Conservation (phyloP, 768 basidiomycete genomes). For the Termitomyces sp. region DNA sequence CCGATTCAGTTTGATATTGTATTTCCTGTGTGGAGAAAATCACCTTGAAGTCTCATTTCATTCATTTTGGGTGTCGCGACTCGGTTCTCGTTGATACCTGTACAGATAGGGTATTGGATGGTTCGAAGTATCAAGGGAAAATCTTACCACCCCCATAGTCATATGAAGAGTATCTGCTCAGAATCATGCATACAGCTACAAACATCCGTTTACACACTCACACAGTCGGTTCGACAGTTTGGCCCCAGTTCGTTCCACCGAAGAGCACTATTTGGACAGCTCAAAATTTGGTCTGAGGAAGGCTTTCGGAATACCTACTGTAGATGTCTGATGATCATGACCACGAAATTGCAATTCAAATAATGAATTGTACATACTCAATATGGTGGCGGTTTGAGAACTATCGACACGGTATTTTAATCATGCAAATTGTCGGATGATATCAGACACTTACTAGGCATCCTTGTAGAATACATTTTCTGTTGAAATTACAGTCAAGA, state of each 20-base stretch:
- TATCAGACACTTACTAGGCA: constrained; percentile 30
- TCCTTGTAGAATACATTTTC: constrained; percentile 51
- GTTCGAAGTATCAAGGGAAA: background rate
- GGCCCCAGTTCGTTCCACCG: constrained; percentile 63
- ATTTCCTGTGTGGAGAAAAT: background rate
- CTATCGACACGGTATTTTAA: constrained; percentile 11
- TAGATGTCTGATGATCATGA: constrained; percentile 33
- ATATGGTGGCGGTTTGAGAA: constrained; percentile 44
- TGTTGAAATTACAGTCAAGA: constrained; percentile 13
- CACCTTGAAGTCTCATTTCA: constrained; percentile 48
- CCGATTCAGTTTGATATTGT: background rate
- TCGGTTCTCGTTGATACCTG: constrained; percentile 48
- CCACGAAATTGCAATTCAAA: background rate
- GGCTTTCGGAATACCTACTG: constrained; percentile 24
- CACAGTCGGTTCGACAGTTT: constrained; percentile 49
- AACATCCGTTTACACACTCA: constrained; percentile 16
- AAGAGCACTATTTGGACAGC: constrained; percentile 36
- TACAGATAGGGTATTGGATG: background rate
- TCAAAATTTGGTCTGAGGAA: background rate
- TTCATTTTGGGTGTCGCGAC: constrained; percentile 45
- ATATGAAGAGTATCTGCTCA: constrained; percentile 41
- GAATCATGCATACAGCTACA: background rate
- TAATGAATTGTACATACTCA: constrained; percentile 29
- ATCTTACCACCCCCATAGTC: constrained; percentile 49
- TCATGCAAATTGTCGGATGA: background rate